Conservation (phyloP, 305 asterid genomes). For the Fraxinus latifolia region DNA sequence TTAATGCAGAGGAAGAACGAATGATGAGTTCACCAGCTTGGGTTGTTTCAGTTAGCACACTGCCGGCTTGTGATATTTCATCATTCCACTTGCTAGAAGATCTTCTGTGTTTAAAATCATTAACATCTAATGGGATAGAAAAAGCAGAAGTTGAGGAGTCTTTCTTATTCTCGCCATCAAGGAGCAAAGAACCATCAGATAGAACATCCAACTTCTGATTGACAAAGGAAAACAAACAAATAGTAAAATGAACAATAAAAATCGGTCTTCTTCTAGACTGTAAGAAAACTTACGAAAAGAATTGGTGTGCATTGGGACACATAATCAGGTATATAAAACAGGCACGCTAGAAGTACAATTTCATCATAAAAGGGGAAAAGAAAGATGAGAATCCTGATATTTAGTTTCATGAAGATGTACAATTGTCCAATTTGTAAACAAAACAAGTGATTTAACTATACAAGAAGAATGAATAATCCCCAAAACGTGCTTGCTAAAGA, state of each 20-base stretch:
- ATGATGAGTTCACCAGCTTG: slow-evolving; percentile 73
- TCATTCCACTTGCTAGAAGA: slow-evolving; percentile 86
- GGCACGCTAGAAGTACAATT: slow-evolving; percentile 15
- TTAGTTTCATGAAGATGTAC: neutral
- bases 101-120: slow-evolving; percentile 58
- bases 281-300: neutral
- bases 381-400: neutral
- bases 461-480: neutral
- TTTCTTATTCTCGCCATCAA: slow-evolving; percentile 56
- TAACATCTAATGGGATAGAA: slow-evolving; percentile 40
- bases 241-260: slow-evolving; percentile 31
- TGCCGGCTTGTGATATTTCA: slow-evolving; percentile 79
- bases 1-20: slow-evolving; percentile 66
- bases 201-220: slow-evolving; percentile 69
- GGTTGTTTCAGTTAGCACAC: slow-evolving; percentile 73
- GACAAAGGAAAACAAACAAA: slow-evolving; percentile 27
- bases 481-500: slow-evolving; percentile 3
- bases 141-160: slow-evolving; percentile 53
- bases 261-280: slow-evolving; percentile 25
- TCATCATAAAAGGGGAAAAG: neutral
- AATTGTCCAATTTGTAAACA: neutral
- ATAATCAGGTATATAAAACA: slow-evolving; percentile 10
- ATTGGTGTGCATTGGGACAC: slow-evolving; percentile 20
- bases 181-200: slow-evolving; percentile 53
- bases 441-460: slow-evolving; percentile 4